Evolutionary conservation across 768 basidiomycete species (phyloP).

Genomic region (Amanita brunnescens): DNA sequence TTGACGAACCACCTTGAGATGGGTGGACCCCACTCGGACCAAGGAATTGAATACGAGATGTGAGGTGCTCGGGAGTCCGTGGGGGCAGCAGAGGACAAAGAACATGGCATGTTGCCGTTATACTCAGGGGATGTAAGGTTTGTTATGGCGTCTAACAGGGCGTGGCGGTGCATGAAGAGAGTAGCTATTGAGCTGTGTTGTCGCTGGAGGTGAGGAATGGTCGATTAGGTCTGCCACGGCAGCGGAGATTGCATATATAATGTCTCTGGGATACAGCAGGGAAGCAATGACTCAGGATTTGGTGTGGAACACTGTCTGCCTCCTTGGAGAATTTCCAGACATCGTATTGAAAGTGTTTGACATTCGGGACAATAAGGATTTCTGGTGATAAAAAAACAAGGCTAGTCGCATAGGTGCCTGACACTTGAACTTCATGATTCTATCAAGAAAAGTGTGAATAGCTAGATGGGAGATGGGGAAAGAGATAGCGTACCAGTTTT

Average conservation of each 20-base stretch:
- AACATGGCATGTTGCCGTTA: neutral
- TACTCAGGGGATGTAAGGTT: neutral
- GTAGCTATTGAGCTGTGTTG: conserved; percentile 21
- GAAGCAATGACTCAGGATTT: too few species aligned
- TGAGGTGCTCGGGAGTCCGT: neutral
- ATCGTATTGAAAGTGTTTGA: conserved; percentile 20
- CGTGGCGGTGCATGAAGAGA: conserved; percentile 26
- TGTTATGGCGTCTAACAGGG: conserved; percentile 15
- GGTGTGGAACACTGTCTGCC: conserved; percentile 4
- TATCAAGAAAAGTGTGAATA: conserved; percentile 6
- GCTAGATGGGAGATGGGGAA: neutral
- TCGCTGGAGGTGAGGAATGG: conserved; percentile 18
- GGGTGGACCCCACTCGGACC: conserved; percentile 23
- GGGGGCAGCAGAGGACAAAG: neutral
- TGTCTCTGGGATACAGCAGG: neutral
- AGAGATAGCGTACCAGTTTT: too few species aligned
- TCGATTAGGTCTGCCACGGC: conserved; percentile 34
- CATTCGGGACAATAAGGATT: conserved; percentile 27
- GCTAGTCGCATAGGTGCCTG: conserved; percentile 21
- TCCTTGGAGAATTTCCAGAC: conserved; percentile 25
- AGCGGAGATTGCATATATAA: conserved; percentile 8
- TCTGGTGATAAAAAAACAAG: conserved; percentile 26
- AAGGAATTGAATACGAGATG: conserved; percentile 13
- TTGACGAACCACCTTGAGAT: too few species aligned
- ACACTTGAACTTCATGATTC: conserved; percentile 13